These are phyloP conservation scores for Parathielavia appendiculata DNA, from an alignment of 495 filamentous ascomycete species.

Conservation along the genomic window DNA sequence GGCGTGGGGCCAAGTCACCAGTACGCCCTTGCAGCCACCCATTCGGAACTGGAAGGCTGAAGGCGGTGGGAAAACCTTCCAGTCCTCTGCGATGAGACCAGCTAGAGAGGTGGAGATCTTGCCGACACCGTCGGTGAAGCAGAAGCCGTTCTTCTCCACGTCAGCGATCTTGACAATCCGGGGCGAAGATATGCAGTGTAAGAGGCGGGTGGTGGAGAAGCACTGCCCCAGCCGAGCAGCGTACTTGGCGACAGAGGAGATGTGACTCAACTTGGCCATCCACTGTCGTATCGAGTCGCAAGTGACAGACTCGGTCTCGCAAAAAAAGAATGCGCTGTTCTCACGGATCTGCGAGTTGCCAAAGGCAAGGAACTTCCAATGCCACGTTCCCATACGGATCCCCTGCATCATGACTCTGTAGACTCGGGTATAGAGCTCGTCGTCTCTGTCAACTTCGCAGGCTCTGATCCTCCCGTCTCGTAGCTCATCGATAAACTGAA, in stretches of 20 bases:
- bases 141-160: constrained; percentile 57
- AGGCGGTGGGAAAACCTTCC: constrained; percentile 55
- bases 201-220: constrained; percentile 84
- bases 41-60: constrained; percentile 89
- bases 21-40: constrained; percentile 86
- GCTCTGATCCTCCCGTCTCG: constrained; percentile 44
- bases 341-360: constrained; percentile 95
- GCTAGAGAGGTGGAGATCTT: constrained; percentile 81
- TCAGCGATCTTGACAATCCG: constrained; percentile 52
- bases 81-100: constrained; percentile 58
- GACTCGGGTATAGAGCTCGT: constrained; percentile 71
- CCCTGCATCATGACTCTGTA: constrained; percentile 67
- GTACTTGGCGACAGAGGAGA: constrained; percentile 75
- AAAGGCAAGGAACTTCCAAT: constrained; percentile 88
- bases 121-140: constrained; percentile 90
- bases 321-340: constrained; percentile 86
- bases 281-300: constrained; percentile 73
- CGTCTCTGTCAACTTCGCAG: constrained; percentile 46
- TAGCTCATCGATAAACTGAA: constrained; percentile 83
- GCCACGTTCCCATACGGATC: constrained; percentile 72
- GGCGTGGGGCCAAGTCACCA: constrained; percentile 63
- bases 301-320: constrained; percentile 43
- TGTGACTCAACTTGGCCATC: constrained; percentile 85
- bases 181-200: constrained; percentile 45
- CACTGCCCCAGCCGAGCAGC: constrained; percentile 87